phyloP scores from a whole-genome alignment of 2,329 filamentous ascomycete species.

The Dactylellina drechsleri region DNA sequence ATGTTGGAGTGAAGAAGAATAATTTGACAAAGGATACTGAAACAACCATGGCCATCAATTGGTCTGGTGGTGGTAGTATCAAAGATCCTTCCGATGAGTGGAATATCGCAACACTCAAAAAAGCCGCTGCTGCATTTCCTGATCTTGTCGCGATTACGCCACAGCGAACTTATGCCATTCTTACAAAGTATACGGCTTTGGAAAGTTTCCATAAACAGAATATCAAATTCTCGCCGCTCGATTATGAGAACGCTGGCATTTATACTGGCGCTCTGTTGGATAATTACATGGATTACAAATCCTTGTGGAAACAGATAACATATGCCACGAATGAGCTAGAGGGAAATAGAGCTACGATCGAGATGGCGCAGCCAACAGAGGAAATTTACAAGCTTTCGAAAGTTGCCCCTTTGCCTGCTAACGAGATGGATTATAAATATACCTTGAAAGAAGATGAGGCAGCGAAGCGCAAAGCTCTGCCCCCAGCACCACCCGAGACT shows the following conservation, averaged over 20 bases:
- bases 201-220: too few relatives aligned
- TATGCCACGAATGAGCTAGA: too few relatives aligned
- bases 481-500: too few relatives aligned
- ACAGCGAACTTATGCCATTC: conserved; percentile 56
- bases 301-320: too few relatives aligned
- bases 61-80: conserved; percentile 58
- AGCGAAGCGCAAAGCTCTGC: conserved; percentile 17
- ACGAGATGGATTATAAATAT: background rate
- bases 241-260: too few relatives aligned
- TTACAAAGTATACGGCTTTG: conserved; percentile 55
- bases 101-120: conserved; percentile 55
- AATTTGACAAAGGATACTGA: conserved; percentile 53
- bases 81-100: conserved; percentile 56
- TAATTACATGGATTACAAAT: too few relatives aligned
- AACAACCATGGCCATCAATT: conserved; percentile 56
- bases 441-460: conserved; percentile 56
- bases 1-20: conserved; percentile 25
- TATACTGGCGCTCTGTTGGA: too few relatives aligned
- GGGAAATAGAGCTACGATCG: too few relatives aligned
- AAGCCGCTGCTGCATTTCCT: conserved; percentile 57
- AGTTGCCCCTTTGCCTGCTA: conserved; percentile 37
- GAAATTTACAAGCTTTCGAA: conserved; percentile 53
- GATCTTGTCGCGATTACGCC: conserved; percentile 56
- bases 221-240: too few relatives aligned
- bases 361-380: too few relatives aligned